Conservation (phyloP, 345 rosid species). For the Dovyalis caffra region DNA sequence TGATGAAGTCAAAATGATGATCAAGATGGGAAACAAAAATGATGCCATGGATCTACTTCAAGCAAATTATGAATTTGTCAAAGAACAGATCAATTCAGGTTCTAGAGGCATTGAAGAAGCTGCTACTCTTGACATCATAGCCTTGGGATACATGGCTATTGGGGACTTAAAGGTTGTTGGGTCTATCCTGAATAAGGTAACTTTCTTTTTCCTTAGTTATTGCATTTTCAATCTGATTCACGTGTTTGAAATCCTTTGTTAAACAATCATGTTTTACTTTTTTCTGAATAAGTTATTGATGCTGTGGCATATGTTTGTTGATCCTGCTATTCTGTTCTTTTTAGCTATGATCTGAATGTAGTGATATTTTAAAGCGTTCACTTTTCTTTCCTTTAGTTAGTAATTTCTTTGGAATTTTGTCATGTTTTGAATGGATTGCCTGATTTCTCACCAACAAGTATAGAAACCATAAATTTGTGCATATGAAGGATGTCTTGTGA, state of each 20-base stretch:
- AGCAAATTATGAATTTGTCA: constrained; percentile 75
- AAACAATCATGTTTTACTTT: neutral
- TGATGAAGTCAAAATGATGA: constrained; percentile 63
- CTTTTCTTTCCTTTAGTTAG: neutral
- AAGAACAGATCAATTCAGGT: constrained; percentile 62
- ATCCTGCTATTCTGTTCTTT: neutral
- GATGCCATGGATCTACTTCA: constrained; percentile 72
- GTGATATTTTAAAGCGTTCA: too few relatives aligned
- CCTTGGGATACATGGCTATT: constrained; percentile 69
- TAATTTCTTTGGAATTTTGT: neutral
- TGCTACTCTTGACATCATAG: constrained; percentile 72
- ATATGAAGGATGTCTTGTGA: neutral
- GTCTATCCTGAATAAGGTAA: constrained; percentile 56
- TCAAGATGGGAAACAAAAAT: constrained; percentile 48
- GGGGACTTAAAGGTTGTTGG: constrained; percentile 60
- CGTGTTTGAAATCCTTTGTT: neutral
- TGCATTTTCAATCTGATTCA: neutral
- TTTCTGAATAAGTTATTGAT: too few relatives aligned
- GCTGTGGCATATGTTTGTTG: neutral
- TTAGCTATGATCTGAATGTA: too few relatives aligned
- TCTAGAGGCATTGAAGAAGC: constrained; percentile 64
- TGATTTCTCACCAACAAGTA: neutral
- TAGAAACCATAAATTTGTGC: neutral
- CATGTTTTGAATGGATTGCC: neutral
- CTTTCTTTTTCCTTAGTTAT: constrained; percentile 12